Percentiles rank a stretch among this genome's conserved stretches.
Conservation (phyloP, 2,329 filamentous ascomycete genomes). For the Beauveria pseudobassiana region DNA sequence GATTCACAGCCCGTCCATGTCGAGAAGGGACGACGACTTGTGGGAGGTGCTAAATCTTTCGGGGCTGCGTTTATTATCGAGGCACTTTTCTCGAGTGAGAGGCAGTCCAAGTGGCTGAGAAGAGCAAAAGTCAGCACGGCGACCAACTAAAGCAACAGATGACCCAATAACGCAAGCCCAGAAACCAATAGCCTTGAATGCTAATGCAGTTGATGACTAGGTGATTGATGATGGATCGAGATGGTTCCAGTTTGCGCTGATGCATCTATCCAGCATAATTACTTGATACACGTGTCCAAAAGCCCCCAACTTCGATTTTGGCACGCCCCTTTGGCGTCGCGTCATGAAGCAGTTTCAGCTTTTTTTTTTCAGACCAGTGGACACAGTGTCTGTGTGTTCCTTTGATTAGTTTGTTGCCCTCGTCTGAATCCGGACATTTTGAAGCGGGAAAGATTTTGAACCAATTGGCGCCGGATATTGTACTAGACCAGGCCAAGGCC, state of each 20-base stretch:
- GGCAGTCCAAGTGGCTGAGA: background rate
- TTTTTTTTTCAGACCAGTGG: background rate
- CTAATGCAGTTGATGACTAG: no score
- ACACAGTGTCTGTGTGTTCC: background rate
- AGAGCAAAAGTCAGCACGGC: background rate
- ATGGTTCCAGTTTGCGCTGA: background rate
- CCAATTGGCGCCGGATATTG: background rate
- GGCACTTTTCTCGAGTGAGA: no score
- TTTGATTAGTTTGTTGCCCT: background rate
- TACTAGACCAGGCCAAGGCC: no score
- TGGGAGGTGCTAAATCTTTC: no score
- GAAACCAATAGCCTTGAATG: background rate
- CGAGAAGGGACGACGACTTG: no score
- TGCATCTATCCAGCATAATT: conserved; percentile 1
- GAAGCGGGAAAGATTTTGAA: background rate
- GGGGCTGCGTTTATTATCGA: no score
- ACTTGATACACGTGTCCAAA: background rate
- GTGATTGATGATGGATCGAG: no score
- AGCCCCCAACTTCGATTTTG: background rate
- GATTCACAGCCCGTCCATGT: no score
- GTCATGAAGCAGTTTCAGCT: background rate
- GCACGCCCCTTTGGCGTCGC: background rate
- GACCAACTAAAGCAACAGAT: background rate
- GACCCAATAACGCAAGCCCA: background rate
- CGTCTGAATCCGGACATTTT: background rate